Evolutionary conservation across 352 stramenopile genomes (phyloP).

Genomic region (Phytopythium mirpurense): DNA sequence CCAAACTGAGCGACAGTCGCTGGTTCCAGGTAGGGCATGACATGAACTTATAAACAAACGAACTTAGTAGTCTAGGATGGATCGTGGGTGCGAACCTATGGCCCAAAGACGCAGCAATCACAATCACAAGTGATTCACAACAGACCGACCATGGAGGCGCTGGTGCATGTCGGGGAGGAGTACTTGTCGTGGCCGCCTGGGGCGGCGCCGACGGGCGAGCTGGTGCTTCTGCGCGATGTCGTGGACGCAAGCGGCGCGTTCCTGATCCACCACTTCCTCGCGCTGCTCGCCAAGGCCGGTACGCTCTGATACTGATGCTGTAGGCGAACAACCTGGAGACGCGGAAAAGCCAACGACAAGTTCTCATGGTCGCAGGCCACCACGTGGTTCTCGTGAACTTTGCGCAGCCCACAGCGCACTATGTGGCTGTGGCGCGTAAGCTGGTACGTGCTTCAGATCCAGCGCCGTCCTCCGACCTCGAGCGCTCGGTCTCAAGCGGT

Average conservation of each 20-base stretch:
- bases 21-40: too few species aligned
- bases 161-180: conserved; percentile 46
- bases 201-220: conserved; percentile 39
- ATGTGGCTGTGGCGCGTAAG: conserved; percentile 58
- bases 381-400: conserved; percentile 57
- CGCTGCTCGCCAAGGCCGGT: conserved; percentile 69
- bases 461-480: too few species aligned
- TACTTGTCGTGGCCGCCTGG: conserved; percentile 48
- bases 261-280: conserved; percentile 66
- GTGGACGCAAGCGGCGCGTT: conserved; percentile 51
- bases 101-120: too few species aligned
- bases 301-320: background rate
- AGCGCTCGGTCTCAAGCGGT: too few species aligned
- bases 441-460: conserved; percentile 37
- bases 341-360: too few species aligned
- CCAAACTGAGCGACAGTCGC: too few species aligned
- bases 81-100: too few species aligned
- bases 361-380: conserved; percentile 26
- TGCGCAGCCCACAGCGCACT: conserved; percentile 48
- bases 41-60: too few species aligned
- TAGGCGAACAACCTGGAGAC: background rate
- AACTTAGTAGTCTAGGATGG: too few species aligned
- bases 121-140: too few species aligned
- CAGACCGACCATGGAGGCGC: conserved; percentile 43
- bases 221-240: conserved; percentile 53